Conservation (phyloP, 176 grass and related monocot genomes). For the Rhynchospora pubera region DNA sequence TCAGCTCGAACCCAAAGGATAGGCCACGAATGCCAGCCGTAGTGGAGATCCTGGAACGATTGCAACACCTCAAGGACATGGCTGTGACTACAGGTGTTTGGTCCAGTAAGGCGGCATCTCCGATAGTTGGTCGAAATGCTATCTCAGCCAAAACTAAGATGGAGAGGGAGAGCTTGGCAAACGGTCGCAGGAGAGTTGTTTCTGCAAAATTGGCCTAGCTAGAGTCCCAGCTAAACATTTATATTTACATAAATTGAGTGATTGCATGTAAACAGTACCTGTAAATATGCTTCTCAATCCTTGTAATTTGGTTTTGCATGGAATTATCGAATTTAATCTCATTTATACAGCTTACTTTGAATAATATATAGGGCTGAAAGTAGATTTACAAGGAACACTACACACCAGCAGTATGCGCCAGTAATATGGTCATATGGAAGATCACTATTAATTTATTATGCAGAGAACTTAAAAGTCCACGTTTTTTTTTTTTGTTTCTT, state of each 20-base stretch:
- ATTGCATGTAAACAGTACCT: slow-evolving; percentile 14
- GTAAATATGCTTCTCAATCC: slow-evolving; percentile 1
- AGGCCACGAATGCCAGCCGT: slow-evolving; percentile 51
- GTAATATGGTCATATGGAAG: no score
- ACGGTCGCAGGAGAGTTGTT: slow-evolving; percentile 28
- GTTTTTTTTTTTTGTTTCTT: not conserved
- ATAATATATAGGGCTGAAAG: not conserved
- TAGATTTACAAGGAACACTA: not conserved
- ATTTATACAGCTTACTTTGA: not conserved
- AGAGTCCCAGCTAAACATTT: not conserved
- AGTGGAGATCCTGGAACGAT: slow-evolving; percentile 43
- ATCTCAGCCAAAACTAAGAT: slow-evolving; percentile 59
- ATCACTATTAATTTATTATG: not conserved
- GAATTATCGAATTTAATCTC: not conserved
- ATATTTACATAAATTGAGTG: slow-evolving; percentile 11
- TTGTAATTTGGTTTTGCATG: not conserved
- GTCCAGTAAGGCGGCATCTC: slow-evolving; percentile 29
- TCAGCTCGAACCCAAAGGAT: slow-evolving; percentile 60
- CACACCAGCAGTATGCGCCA: not conserved
- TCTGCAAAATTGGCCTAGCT: slow-evolving; percentile 41
- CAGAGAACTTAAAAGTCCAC: not conserved
- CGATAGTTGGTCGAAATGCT: slow-evolving; percentile 53
- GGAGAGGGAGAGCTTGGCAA: slow-evolving; percentile 35
- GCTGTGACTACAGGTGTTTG: slow-evolving; percentile 54
- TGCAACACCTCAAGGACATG: slow-evolving; percentile 83